Percentiles rank a stretch among this genome's conserved stretches.
phyloP scores from a whole-genome alignment of 2,329 filamentous ascomycete species.

The Nemania abortiva region DNA sequence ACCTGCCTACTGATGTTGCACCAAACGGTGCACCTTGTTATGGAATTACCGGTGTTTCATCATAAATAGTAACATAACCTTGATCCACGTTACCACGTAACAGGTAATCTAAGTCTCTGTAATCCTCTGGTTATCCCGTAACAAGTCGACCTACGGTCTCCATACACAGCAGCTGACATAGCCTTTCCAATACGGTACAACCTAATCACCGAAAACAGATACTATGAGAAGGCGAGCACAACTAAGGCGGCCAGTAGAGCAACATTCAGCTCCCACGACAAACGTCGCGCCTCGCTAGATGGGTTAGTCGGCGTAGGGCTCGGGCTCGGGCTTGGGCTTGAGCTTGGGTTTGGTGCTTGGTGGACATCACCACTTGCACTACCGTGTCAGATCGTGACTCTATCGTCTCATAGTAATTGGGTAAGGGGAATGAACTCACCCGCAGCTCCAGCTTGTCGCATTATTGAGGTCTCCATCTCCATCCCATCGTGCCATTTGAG shows the following conservation, averaged over 20 bases:
- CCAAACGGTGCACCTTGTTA: no score
- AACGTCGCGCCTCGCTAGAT: conserved; percentile 14
- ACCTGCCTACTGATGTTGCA: no score
- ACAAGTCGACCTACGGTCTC: no score
- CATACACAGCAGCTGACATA: no score
- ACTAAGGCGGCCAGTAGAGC: conserved; percentile 7
- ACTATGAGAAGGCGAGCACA: conserved; percentile 5
- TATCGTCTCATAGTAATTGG: not conserved
- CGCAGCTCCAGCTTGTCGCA: conserved; percentile 54
- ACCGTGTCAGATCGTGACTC: not conserved
- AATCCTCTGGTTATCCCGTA: no score
- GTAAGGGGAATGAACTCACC: conserved; percentile 40
- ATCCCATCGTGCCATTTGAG: conserved; percentile 53
- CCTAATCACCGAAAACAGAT: no score
- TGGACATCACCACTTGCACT: conserved; percentile 23
- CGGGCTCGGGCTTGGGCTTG: conserved; percentile 7
- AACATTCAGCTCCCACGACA: conserved; percentile 5
- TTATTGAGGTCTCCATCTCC: conserved; percentile 51
- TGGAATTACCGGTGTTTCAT: no score
- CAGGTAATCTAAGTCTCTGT: no score
- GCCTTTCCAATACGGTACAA: no score
- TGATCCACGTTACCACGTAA: no score
- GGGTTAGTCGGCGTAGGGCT: conserved; percentile 11
- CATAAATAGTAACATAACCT: no score
- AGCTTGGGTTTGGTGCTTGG: not conserved